A percentile compares a stretch with the other conserved stretches of the same genome.
These are phyloP conservation scores for Iris pallida DNA, from an alignment of 116 monocot genomes.

Conservation along the genomic window DNA sequence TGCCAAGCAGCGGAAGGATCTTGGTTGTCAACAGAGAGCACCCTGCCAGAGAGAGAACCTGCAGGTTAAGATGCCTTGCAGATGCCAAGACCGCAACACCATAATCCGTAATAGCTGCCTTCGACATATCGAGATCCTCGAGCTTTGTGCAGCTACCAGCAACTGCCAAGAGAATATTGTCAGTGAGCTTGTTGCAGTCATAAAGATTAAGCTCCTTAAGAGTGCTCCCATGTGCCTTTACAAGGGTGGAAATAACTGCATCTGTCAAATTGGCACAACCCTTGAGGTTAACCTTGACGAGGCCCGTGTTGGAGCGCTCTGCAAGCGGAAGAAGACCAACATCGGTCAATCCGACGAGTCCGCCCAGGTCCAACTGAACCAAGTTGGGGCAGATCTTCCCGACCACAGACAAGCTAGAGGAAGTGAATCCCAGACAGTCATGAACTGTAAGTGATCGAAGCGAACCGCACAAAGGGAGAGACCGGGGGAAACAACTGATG, in stretches of 20 bases:
- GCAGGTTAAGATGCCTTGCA: constrained; percentile 50
- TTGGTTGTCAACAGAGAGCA: constrained; percentile 41
- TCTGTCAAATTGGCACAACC: constrained; percentile 64
- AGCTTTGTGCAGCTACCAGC: constrained; percentile 43
- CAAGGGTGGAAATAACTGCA: constrained; percentile 31
- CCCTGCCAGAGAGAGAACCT: constrained; percentile 52
- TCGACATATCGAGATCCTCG: constrained; percentile 72
- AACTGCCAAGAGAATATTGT: constrained; percentile 49
- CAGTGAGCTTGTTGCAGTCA: constrained; percentile 68
- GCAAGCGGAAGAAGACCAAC: constrained; percentile 46
- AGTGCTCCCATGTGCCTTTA: constrained; percentile 49
- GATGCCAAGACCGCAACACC: constrained; percentile 68
- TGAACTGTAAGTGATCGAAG: constrained; percentile 50
- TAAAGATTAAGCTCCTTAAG: constrained; percentile 59
- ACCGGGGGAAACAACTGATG: constrained; percentile 4
- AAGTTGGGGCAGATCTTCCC: constrained; percentile 54
- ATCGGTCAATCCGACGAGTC: constrained; percentile 52
- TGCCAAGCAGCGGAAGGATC: constrained; percentile 45
- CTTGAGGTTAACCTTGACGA: constrained; percentile 58
- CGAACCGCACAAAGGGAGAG: constrained; percentile 34
- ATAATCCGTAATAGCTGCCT: constrained; percentile 50
- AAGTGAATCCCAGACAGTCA: constrained; percentile 62
- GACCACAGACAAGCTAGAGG: constrained; percentile 49
- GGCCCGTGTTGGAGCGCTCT: constrained; percentile 26
- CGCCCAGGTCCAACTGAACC: constrained; percentile 54